A percentile compares a stretch with the other conserved stretches of the same genome.
Evolutionary conservation across 225 moss, liverwort and hornwort genomes (phyloP).

Genomic region (Straminergon stramineum): DNA sequence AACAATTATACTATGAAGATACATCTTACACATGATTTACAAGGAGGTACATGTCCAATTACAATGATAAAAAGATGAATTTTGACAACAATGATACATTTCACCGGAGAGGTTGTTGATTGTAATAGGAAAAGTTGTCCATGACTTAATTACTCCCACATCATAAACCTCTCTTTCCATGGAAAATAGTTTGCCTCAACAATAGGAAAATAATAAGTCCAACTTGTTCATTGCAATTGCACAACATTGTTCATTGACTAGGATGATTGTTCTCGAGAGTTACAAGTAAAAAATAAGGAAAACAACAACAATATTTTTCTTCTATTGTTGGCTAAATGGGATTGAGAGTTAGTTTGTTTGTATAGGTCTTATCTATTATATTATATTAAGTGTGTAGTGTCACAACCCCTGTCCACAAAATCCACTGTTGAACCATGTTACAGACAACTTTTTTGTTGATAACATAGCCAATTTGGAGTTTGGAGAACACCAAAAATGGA

Average conservation of each 20-base stretch:
- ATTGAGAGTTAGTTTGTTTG: background rate
- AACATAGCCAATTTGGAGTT: background rate
- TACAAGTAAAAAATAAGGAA: no score
- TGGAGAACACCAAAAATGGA: background rate
- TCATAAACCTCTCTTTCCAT: background rate
- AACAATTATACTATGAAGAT: background rate
- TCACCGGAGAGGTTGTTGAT: rapidly evolving
- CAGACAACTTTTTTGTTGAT: rapidly evolving
- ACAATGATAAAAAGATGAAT: background rate
- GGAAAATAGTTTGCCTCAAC: background rate
- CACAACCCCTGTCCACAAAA: background rate
- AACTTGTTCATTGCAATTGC: background rate
- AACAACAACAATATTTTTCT: background rate
- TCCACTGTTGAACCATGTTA: background rate
- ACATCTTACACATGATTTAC: background rate
- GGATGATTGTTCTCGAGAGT: background rate
- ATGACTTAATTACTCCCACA: rapidly evolving
- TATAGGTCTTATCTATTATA: background rate
- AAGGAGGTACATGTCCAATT: rapidly evolving
- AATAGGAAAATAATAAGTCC: background rate
- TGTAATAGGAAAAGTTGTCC: background rate
- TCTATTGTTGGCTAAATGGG: no score
- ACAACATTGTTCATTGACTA: background rate
- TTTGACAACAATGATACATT: background rate
- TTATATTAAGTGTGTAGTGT: background rate